Evolutionary conservation across 352 stramenopile species (phyloP).

Genomic region (Globisporangium heterothallicum): DNA sequence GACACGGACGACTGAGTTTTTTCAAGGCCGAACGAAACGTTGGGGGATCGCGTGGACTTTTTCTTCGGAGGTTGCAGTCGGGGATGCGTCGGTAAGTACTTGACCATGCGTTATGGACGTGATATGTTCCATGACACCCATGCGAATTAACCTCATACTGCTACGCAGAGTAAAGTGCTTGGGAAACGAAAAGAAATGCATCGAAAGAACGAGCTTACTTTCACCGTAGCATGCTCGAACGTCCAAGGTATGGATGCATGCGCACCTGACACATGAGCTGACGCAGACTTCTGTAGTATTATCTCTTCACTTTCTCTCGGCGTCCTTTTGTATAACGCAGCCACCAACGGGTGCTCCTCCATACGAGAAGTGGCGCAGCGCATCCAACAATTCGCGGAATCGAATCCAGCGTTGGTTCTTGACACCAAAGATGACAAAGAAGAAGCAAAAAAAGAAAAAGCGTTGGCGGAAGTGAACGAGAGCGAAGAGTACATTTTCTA

Average conservation of each 20-base stretch:
- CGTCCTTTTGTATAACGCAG: constrained; percentile 2
- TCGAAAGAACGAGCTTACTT: constrained; percentile 45
- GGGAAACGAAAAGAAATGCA: constrained; percentile 78
- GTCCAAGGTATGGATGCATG: not conserved
- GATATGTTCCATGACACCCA: no score
- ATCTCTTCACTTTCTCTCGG: no score
- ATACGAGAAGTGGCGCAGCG: constrained; percentile 35
- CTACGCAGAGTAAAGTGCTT: constrained; percentile 66
- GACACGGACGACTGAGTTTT: constrained; percentile 92
- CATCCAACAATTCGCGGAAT: constrained; percentile 32
- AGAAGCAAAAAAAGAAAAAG: constrained; percentile 7
- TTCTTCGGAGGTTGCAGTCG: constrained; percentile 16
- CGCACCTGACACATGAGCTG: no score
- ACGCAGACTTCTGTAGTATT: no score
- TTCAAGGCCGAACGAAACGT: constrained; percentile 88
- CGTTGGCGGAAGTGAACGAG: constrained; percentile 7
- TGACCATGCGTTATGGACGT: constrained; percentile 1
- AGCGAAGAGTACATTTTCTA: constrained; percentile 7
- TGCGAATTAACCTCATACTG: no score
- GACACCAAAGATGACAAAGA: constrained; percentile 8
- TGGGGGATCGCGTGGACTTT: constrained; percentile 96
- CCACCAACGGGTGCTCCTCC: constrained; percentile 30
- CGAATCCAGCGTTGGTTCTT: constrained; percentile 10
- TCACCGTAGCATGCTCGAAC: constrained; percentile 27
- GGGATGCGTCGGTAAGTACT: constrained; percentile 30